These are phyloP conservation scores for Aspergillus aculeatus DNA, from an alignment of 2,329 filamentous ascomycete genomes.

Conservation along the genomic window DNA sequence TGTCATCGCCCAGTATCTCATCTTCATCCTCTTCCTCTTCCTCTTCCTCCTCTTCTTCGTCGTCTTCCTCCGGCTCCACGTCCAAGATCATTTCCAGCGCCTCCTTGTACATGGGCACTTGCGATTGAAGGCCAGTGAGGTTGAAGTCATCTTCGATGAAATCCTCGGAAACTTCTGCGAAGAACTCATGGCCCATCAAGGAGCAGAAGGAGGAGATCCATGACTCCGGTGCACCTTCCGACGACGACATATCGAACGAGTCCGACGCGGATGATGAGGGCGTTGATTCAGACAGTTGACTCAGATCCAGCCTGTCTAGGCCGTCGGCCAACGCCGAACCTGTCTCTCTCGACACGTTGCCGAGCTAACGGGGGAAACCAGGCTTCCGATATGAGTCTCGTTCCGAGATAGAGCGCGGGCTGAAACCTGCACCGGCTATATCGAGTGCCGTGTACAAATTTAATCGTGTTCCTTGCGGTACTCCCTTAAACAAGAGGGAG, in stretches of 20 bases:
- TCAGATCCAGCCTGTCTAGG: slow-evolving; percentile 49
- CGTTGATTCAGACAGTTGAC: slow-evolving; percentile 46
- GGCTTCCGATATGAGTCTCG: slow-evolving; percentile 11
- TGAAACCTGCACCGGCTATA: slow-evolving; percentile 15
- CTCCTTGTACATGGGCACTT: slow-evolving; percentile 99
- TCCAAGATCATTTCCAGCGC: slow-evolving; percentile 99
- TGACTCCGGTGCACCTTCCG: slow-evolving; percentile 66
- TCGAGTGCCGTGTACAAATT: slow-evolving; percentile 10
- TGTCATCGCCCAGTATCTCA: slow-evolving; percentile 61
- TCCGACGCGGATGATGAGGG: slow-evolving; percentile 38
- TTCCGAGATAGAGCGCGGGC: slow-evolving; percentile 8
- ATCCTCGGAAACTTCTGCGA: slow-evolving; percentile 96
- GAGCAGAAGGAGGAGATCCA: slow-evolving; percentile 99
- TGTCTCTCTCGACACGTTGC: slow-evolving; percentile 49
- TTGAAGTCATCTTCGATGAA: slow-evolving; percentile 99
- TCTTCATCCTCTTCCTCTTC: slow-evolving; percentile 70
- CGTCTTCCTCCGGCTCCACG: slow-evolving; percentile 88
- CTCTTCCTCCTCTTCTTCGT: slow-evolving; percentile 64
- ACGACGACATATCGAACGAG: slow-evolving; percentile 46
- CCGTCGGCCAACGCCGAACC: slow-evolving; percentile 48
- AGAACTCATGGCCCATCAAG: slow-evolving; percentile 94
- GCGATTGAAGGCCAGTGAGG: slow-evolving; percentile 87
- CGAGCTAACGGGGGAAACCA: slow-evolving; percentile 26
- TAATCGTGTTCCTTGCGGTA: background rate
- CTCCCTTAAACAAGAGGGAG: background rate